Conservation (phyloP, 768 basidiomycete species). For the Gymnopilus junonius region DNA sequence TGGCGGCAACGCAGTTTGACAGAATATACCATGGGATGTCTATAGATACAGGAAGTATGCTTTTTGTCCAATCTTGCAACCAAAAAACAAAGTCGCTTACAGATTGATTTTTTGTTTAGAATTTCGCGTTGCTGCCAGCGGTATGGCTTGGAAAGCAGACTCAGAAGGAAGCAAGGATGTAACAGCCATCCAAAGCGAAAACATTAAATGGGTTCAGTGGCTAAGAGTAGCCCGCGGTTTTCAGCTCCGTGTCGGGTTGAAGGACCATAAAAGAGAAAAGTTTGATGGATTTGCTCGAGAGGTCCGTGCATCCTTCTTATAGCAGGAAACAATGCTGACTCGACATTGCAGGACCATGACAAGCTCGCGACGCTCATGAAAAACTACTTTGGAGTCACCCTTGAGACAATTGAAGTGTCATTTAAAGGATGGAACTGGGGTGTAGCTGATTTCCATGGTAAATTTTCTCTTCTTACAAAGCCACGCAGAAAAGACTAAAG, state of each 20-base stretch:
- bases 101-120: slow-evolving; percentile 45
- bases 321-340: background rate
- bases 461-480: background rate
- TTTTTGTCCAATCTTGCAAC: background rate
- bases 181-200: slow-evolving; percentile 63
- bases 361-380: slow-evolving; percentile 80
- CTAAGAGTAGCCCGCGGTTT: slow-evolving; percentile 90
- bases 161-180: slow-evolving; percentile 61
- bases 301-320: slow-evolving; percentile 46
- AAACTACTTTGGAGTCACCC: slow-evolving; percentile 82
- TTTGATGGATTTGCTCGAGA: slow-evolving; percentile 95
- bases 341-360: slow-evolving; percentile 79
- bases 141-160: slow-evolving; percentile 91
- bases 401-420: slow-evolving; percentile 86
- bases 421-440: slow-evolving; percentile 99
- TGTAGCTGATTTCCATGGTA: slow-evolving; percentile 91
- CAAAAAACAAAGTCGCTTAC: slow-evolving; percentile 3
- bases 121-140: slow-evolving; percentile 86
- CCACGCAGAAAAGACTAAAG: background rate
- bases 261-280: slow-evolving; percentile 76
- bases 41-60: slow-evolving; percentile 83
- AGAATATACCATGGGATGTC: slow-evolving; percentile 78
- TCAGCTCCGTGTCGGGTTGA: slow-evolving; percentile 84
- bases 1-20: slow-evolving; percentile 82
- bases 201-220: slow-evolving; percentile 93